Base-by-base conservation (phyloP, 164 flowering plant genomes). In the Platanus orientalis region DNA sequence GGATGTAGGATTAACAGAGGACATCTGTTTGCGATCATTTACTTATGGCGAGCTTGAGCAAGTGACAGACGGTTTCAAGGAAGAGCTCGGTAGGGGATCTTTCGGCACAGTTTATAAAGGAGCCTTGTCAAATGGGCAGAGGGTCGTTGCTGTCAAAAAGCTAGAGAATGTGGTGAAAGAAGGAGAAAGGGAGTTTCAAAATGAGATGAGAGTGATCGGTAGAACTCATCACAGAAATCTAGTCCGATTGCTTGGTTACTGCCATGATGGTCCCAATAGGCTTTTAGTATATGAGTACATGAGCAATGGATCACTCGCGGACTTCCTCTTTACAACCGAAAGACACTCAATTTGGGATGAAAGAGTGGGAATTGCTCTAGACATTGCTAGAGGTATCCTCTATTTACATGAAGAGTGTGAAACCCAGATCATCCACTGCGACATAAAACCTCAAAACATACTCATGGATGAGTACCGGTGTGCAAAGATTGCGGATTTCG, bases 391-490 rank as follows among this genome's bases (percentile, higher is more conserved):
- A n/a, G n/a, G n/a, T n/a, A n/a, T n/a, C n/a, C n/a, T n/a, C n/a
- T n/a, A n/a, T n/a, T n/a, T n/a, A n/a, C n/a, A 63, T 7, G 76
- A 73, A 64, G 76, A 73, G 23, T 73, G 76, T 5, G 59, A n/a
- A 64, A 55, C 57, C 23, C 76, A 68, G 12, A 73, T 73, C 55
- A 69, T 68, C 42, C 76, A 64, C 30, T 73, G 76, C n/a, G 76
- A 73, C 32, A 64, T 64, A 64, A 73, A 68, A 54, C 75, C 66
- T 50, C 70, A 71, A 44, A 71, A 66, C 60, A 57, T 61, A 61
- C 70, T 71, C 45, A 51, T 71, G 67, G 75, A 62, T 25, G 63
- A 67, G 29, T 47, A 2, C 6, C 28, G 20, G 2, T 36, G 25
- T 12, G 55, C 67, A 12, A 71, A 64, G 42, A 55, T 73, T 7